These are phyloP conservation scores for Xylaria arbuscula DNA, from an alignment of 2,329 filamentous ascomycete species.

Conservation along the genomic window DNA sequence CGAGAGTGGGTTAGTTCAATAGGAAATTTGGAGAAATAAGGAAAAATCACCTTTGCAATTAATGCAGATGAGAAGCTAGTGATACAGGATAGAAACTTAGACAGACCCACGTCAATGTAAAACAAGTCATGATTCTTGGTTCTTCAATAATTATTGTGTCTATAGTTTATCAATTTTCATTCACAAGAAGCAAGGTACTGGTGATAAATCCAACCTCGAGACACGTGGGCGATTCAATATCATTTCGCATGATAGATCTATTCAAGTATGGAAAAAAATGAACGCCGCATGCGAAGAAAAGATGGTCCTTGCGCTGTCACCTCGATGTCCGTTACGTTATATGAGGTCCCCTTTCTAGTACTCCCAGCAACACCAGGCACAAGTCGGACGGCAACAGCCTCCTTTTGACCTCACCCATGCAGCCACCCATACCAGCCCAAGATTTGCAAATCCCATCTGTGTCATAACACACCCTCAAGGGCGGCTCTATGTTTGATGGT, in stretches of 20 bases:
- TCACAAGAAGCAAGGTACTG: no score
- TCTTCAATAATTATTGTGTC: no score
- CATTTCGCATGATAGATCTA: conserved; percentile 8
- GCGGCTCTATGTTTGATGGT: conserved; percentile 40
- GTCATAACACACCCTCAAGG: conserved; percentile 28
- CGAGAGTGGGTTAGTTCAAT: no score
- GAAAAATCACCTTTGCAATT: no score
- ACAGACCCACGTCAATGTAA: no score
- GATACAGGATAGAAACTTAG: no score
- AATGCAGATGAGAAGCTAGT: no score
- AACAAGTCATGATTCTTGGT: no score
- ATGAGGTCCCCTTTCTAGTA: not conserved
- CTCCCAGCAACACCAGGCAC: not conserved
- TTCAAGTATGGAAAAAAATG: not conserved
- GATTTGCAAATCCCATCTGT: not conserved
- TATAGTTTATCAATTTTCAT: no score
- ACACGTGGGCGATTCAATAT: not conserved
- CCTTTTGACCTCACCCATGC: conserved; percentile 2
- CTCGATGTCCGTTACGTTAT: conserved; percentile 1
- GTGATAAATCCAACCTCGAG: not conserved
- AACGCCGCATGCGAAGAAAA: not conserved
- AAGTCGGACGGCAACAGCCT: not conserved
- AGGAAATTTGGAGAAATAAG: no score
- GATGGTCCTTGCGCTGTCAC: not conserved
- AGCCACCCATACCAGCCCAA: conserved; percentile 6